Evolutionary conservation across 192 early-diverging fungal species (phyloP), one percentile per base, ranked within the genome.

Genomic region (Phycomyces blakesleeanus): DNA sequence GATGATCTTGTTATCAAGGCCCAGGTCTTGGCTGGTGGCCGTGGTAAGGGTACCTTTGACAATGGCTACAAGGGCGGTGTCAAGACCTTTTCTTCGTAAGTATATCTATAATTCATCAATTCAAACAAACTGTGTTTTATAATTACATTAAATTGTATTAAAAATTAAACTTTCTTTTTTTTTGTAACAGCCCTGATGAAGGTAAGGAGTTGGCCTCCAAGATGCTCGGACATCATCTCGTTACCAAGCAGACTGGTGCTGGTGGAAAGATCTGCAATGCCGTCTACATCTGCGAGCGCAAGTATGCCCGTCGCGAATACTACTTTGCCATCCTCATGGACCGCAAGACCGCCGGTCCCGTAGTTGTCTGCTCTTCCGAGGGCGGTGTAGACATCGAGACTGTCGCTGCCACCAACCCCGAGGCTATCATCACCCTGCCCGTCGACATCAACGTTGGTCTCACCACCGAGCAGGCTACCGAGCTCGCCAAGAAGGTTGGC

Each of bases 321-420:
- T 98, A 99, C 89, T 97, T 99, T 87, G 95, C 97, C 52, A 93
- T 99, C 73, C 76, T 97, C 59, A 90, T 96, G 92, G 97, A 98
- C 83, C 93, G 97, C 61, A 87, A 87, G 65, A 87, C 92, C 52
- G 87, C 91, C 74, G 95, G 95, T 50, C 95, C 97, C 37, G 95
- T 98, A 40, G 79, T 99, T 73, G 91, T 99, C 24, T 94, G 94
- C 62, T 97, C 94, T 50, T 91, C 91, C 52, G 92, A 99, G 82
- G 97, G 95, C 65, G 97, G 97, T 67, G 91, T 99, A 80, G 95
- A 99, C 69, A 98, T 99, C 75, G 95, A 99, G 78, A 82, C 78
- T 51, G 97, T 99, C 39, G 95, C 97, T 37, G 89, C 88, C 53
- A 91, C 96, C 79, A 91, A 82, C 81, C 95, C 97, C 26, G 93